Evolutionary conservation across 176 grass and related monocot species (phyloP), one percentile per base, ranked within the genome.

Genomic region (Alopecurus myosuroides): DNA sequence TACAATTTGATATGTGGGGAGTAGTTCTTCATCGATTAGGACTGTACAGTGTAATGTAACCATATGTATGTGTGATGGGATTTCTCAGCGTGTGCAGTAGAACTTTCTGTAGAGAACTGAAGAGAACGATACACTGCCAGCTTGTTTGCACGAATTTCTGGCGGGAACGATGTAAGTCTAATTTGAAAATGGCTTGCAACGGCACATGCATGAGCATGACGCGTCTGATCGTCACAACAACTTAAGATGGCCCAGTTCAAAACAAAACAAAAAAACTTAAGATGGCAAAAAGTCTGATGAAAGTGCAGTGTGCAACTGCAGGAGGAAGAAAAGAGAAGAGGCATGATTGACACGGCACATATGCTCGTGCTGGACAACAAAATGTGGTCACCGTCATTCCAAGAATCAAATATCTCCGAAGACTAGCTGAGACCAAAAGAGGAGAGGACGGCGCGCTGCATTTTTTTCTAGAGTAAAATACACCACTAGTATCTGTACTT

Each of bases 361-460:
- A 75, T 75, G 28, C 28, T 29, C 18, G 9, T 50, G 44, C 45
- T 3, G 18, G 72, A 51, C 18, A 50, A 74, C 28, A 33, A 75
- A 51, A 75, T 51, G 9, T 51, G 45, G 72, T 20, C 72, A 75
- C 72, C 72, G 72, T 33, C 72, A 74, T 74, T 74, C 71, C 72
- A 33, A 75, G 72, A 74, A 74, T 74, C 70, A 74, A n/a, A n/a
- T n/a, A 18, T 29, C 25, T 29, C 28, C 6, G 4, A 74, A 31
- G 20, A 40, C 35, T 40, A 40, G 20, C 20, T 40, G 36, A 30
- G 23, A 75, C 17, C 4, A 34, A 75, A 50, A 51, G 45, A 30
- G 17, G 2, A 33, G 45, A 51, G 72, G 72, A 11, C 45, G 72
- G 45, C 29, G 45, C 44, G 29, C 45, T 30, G 18, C 72, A 11